Conservation (phyloP, 352 stramenopile genomes). For the Globisporangium nodosum region DNA sequence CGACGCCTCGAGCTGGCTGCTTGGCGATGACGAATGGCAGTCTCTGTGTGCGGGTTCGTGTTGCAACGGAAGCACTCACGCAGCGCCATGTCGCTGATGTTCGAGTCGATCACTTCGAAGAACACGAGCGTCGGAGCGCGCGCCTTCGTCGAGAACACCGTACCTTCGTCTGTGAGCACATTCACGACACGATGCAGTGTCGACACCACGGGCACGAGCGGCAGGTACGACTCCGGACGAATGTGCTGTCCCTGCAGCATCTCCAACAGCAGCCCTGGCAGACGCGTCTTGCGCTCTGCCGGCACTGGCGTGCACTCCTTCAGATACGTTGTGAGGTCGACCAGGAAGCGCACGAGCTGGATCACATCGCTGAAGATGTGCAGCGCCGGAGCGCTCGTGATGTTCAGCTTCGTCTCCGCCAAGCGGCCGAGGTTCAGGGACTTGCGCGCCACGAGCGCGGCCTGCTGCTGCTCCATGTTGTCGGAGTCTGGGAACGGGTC, state of each 20-base stretch:
- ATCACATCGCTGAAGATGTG: slow-evolving; percentile 59
- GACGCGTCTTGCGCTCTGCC: slow-evolving; percentile 35
- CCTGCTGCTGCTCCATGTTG: slow-evolving; percentile 36
- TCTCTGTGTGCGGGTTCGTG: slow-evolving; percentile 10
- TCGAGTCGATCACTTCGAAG: slow-evolving; percentile 47
- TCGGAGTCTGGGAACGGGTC: slow-evolving; percentile 38
- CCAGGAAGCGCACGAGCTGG: slow-evolving; percentile 50
- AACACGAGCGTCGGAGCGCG: slow-evolving; percentile 60
- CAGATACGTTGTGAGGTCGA: slow-evolving; percentile 57
- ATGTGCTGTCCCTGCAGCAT: slow-evolving; percentile 43
- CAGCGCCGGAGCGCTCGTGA: slow-evolving; percentile 33
- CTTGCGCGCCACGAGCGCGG: slow-evolving; percentile 31
- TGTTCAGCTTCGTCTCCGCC: slow-evolving; percentile 34
- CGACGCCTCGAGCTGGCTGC: background rate
- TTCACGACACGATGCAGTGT: slow-evolving; percentile 39
- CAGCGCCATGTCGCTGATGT: slow-evolving; percentile 19
- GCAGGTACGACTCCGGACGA: slow-evolving; percentile 45
- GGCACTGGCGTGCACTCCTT: slow-evolving; percentile 50
- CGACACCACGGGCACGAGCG: slow-evolving; percentile 22
- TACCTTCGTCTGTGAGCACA: slow-evolving; percentile 49
- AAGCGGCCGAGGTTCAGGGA: slow-evolving; percentile 27
- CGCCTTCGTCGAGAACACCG: slow-evolving; percentile 67
- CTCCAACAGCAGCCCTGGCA: slow-evolving; percentile 33
- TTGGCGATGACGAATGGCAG: background rate
- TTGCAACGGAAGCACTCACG: slow-evolving; percentile 16